phyloP scores from a whole-genome alignment of 208 protist genomes.

The Trypanosoma boissoni region DNA sequence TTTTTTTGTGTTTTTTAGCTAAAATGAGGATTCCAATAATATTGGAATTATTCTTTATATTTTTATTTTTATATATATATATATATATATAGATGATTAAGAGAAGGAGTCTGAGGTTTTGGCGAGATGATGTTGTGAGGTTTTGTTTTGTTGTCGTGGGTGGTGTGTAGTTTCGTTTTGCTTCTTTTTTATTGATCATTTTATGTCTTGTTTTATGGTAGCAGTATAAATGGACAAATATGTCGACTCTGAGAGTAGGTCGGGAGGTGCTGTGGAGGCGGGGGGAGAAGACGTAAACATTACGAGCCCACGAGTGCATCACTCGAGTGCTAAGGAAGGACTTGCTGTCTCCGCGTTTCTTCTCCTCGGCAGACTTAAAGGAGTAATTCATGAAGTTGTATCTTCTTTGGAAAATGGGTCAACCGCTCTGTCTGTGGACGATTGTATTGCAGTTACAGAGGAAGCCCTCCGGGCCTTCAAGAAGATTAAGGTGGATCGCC shows the following conservation, averaged over 20 bases:
- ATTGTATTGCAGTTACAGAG: slow-evolving; percentile 64
- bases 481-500: slow-evolving; percentile 58
- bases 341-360: slow-evolving; percentile 1
- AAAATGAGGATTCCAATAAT: not conserved
- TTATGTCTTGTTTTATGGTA: not conserved
- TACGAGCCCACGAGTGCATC: not conserved
- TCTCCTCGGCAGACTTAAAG: slow-evolving; percentile 52
- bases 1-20: not conserved
- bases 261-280: not conserved
- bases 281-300: slow-evolving; percentile 3
- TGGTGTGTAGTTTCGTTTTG: slow-evolving; percentile 1
- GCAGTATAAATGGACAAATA: no score
- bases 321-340: slow-evolving; percentile 2
- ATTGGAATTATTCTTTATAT: not conserved
- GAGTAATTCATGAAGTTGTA: slow-evolving; percentile 59
- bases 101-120: no score
- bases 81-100: not conserved
- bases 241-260: no score
- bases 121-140: slow-evolving; percentile 20
- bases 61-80: not conserved
- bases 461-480: slow-evolving; percentile 58
- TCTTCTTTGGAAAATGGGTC: slow-evolving; percentile 38
- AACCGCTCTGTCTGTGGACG: slow-evolving; percentile 54
- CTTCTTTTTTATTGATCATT: not conserved
- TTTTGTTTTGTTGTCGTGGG: not conserved